Conservation (phyloP, 164 flowering plant genomes). For the Stephania cephalantha region DNA sequence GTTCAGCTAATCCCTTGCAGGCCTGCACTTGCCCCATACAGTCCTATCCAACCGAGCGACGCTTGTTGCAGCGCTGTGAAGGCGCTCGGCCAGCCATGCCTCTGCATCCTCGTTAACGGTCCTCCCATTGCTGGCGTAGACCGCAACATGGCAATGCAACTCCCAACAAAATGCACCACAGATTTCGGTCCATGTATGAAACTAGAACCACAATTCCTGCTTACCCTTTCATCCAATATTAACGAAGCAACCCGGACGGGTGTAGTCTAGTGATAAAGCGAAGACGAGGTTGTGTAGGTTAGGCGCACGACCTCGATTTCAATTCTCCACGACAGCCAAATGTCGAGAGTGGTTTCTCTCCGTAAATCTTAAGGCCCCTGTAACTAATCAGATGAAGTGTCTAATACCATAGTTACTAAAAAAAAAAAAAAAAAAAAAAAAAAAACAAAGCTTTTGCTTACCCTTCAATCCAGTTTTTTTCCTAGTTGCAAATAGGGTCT, state of each 20-base stretch:
- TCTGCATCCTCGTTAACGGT: slow-evolving; percentile 72
- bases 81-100: slow-evolving; percentile 71
- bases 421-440: too few relatives aligned
- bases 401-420: too few relatives aligned
- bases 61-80: slow-evolving; percentile 67
- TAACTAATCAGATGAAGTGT: too few relatives aligned
- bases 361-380: too few relatives aligned
- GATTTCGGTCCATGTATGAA: slow-evolving; percentile 62
- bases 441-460: background rate
- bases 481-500: background rate
- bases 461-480: background rate
- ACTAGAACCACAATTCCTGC: background rate
- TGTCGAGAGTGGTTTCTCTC: too few relatives aligned
- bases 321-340: too few relatives aligned
- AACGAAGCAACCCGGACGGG: too few relatives aligned
- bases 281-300: too few relatives aligned
- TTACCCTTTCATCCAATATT: background rate
- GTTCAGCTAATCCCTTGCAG: slow-evolving; percentile 85
- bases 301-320: too few relatives aligned
- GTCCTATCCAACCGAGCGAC: slow-evolving; percentile 66
- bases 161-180: slow-evolving; percentile 66
- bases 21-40: slow-evolving; percentile 66
- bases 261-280: too few relatives aligned
- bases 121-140: slow-evolving; percentile 85
- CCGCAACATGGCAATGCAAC: slow-evolving; percentile 66